Conservation (phyloP, 139 green algal species). For the Closterium sp. region DNA sequence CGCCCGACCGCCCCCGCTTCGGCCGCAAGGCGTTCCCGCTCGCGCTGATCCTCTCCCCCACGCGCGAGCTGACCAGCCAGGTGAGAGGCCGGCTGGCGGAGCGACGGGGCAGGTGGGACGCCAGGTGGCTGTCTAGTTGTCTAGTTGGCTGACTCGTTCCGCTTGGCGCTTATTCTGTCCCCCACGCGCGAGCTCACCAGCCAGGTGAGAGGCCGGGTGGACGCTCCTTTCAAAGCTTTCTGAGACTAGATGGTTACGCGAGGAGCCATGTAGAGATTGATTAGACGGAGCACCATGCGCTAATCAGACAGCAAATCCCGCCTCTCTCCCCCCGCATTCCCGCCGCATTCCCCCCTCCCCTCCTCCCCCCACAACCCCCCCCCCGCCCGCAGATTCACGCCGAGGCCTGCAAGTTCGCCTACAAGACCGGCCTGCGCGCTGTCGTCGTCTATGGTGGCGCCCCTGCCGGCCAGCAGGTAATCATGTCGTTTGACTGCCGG, state of each 20-base stretch:
- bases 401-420: slow-evolving; percentile 93
- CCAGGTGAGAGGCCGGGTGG: slow-evolving; percentile 54
- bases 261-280: too few relatives aligned
- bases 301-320: too few relatives aligned
- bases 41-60: slow-evolving; percentile 88
- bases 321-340: too few relatives aligned
- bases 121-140: too few relatives aligned
- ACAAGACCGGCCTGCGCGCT: slow-evolving; percentile 82
- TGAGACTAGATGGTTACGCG: too few relatives aligned
- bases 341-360: neutral
- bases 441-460: slow-evolving; percentile 96
- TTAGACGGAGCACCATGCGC: too few relatives aligned
- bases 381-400: slow-evolving; percentile 63
- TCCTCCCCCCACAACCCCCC: too few relatives aligned
- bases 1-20: slow-evolving; percentile 39
- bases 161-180: slow-evolving; percentile 85
- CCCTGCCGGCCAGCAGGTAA: slow-evolving; percentile 80
- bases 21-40: slow-evolving; percentile 82
- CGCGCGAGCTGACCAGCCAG: slow-evolving; percentile 87
- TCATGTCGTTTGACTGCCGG: neutral
- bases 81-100: too few relatives aligned
- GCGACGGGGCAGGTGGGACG: too few relatives aligned
- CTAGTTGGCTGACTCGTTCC: too few relatives aligned
- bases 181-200: slow-evolving; percentile 89
- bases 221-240: too few relatives aligned